A percentile compares a stretch with the other conserved stretches of the same genome.
Evolutionary conservation across 768 basidiomycete species (phyloP).

Genomic region (Lentinula sp.): DNA sequence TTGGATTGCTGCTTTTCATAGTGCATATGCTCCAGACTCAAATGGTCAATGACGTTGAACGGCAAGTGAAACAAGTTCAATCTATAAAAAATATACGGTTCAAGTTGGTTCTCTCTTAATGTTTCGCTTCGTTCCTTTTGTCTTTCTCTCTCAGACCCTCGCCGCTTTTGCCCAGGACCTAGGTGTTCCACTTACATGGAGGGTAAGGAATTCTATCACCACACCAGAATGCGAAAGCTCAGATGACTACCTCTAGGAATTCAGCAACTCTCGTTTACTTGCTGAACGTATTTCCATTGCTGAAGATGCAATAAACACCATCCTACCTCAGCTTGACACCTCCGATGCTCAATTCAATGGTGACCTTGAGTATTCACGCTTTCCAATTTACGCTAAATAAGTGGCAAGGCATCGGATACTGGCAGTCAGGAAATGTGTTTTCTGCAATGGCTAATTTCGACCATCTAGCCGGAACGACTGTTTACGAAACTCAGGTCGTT

Average conservation of each 20-base stretch:
- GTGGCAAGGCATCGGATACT: constrained; percentile 38
- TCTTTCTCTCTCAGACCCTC: neutral
- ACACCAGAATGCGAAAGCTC: neutral
- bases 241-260: constrained; percentile 24
- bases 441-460: constrained; percentile 48
- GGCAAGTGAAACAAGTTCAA: neutral
- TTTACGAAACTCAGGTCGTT: constrained; percentile 31
- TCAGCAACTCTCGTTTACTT: constrained; percentile 28
- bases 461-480: constrained; percentile 25
- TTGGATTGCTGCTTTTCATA: too few species aligned
- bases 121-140: neutral
- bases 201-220: neutral
- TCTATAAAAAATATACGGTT: neutral
- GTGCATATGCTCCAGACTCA: neutral
- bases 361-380: constrained; percentile 8
- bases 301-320: constrained; percentile 34
- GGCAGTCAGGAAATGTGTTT: constrained; percentile 47
- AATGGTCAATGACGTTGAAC: neutral
- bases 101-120: neutral
- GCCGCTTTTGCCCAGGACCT: neutral
- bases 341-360: constrained; percentile 38
- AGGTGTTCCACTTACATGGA: constrained; percentile 5
- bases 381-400: neutral
- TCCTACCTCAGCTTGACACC: constrained; percentile 29
- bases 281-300: constrained; percentile 33